Evolutionary conservation across 164 flowering plant species (phyloP), one percentile per base, ranked within the genome.

Genomic region (Annona squamosa): DNA sequence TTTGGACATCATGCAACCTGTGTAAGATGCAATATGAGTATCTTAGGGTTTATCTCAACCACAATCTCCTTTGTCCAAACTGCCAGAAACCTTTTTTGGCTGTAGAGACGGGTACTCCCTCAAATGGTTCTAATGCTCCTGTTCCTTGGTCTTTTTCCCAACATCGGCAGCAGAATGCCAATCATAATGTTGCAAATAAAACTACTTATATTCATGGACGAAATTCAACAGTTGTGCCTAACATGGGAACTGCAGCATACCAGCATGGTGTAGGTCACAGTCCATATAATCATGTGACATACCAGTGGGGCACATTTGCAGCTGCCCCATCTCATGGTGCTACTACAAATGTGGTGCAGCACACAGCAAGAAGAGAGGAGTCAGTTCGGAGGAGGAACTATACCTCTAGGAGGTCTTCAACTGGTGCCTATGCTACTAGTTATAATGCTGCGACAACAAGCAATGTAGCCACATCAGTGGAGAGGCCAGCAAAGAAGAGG

Each of bases 11-110:
- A 13, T 93, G 98, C 76, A 80, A 82, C 63, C 63, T 78, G 19
- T 93, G 98, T 85, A 85, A 85, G 77, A 86, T 91, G 87, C 93
- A 90, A 7, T 93, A 86, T 74, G 95, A 91, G 81, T 93, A 90
- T 79, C 86, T 84, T 43, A 81, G 87, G 45, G 78, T 82, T 4
- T 89, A 91, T 84, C 85, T 85, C 12, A 89, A 93, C 75, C 88
- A 85, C 75, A 88, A 82, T 63, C 93, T 93, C 43, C 80, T 85
- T 10, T 93, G 97, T 68, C 90, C 87, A 43, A 84, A 84, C 67
- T 93, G 98, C 73, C 89, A 85, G 37, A 79, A 85, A 77, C 86
- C 93, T 16, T 93, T 93, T 83, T 70, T 83, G 46, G 97, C 97
- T 37, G 64, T 78, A n/a, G 95, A 90, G 76, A 85, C 80, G 16